phyloP scores from a whole-genome alignment of 108 stramenopile species.

The Asterionellopsis glacialis region DNA sequence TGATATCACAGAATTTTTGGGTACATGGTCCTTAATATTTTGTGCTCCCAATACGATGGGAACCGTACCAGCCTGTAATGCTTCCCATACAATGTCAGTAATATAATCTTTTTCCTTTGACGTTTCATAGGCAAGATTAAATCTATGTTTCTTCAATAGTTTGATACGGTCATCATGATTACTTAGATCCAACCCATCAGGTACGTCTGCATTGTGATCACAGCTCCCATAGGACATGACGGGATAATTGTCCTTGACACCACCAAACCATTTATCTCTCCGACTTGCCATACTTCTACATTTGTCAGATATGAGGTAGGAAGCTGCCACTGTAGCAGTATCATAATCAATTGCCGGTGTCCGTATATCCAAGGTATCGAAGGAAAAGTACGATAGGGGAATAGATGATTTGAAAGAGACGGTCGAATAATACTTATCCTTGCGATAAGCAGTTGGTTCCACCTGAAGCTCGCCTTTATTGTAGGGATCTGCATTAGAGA shows the following conservation, averaged over 20 bases:
- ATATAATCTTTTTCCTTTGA: constrained; percentile 55
- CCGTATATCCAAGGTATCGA: constrained; percentile 20
- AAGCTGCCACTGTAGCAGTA: constrained; percentile 17
- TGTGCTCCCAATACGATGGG: constrained; percentile 64
- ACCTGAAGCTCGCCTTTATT: constrained; percentile 12
- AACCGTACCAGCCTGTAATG: constrained; percentile 53
- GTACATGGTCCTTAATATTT: constrained; percentile 52
- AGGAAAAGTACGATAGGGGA: constrained; percentile 23
- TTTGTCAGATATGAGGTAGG: constrained; percentile 24
- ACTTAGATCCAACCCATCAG: constrained; percentile 20
- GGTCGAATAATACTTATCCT: constrained; percentile 36
- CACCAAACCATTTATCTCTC: constrained; percentile 31
- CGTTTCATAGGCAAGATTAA: constrained; percentile 65
- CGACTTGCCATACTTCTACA: constrained; percentile 18
- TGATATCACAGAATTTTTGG: constrained; percentile 38
- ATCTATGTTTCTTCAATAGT: constrained; percentile 46
- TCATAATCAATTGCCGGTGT: constrained; percentile 30
- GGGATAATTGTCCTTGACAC: constrained; percentile 11
- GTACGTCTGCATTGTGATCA: constrained; percentile 36
- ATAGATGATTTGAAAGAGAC: constrained; percentile 35
- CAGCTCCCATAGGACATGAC: constrained; percentile 31
- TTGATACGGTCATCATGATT: constrained; percentile 28
- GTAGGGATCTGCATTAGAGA: constrained; percentile 11
- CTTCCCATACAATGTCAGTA: constrained; percentile 62
- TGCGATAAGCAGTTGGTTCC: constrained; percentile 24